Conservation (phyloP, 2,329 filamentous ascomycete genomes). For the Cladophialophora bantiana region DNA sequence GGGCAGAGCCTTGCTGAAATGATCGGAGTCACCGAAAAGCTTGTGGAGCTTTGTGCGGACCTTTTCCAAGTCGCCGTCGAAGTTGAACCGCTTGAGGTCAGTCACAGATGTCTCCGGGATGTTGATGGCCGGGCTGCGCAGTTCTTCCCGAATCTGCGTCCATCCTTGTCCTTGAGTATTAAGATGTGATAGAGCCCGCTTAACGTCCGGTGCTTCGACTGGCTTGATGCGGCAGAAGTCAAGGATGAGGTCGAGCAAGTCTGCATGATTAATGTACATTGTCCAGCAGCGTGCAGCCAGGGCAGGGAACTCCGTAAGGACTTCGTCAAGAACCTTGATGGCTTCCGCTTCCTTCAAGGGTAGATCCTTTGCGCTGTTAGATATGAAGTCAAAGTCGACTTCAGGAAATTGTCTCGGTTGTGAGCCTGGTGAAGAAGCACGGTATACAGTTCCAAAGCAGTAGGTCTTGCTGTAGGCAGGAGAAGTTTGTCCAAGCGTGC, state of each 20-base stretch:
- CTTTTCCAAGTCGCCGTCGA: constrained; percentile 63
- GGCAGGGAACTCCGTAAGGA: constrained; percentile 79
- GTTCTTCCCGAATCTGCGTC: constrained; percentile 30
- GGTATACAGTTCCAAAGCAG: constrained; percentile 86
- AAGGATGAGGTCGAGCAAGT: constrained; percentile 85
- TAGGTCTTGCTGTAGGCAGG: constrained; percentile 74
- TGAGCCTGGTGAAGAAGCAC: constrained; percentile 72
- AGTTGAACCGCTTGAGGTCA: constrained; percentile 89
- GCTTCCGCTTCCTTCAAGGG: constrained; percentile 92
- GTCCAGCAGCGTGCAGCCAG: constrained; percentile 77
- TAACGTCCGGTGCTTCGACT: constrained; percentile 72
- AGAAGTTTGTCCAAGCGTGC: constrained; percentile 76
- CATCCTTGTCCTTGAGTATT: constrained; percentile 63
- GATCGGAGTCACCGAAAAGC: constrained; percentile 63
- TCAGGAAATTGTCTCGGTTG: constrained; percentile 85
- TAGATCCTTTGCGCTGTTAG: constrained; percentile 78
- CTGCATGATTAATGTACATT: constrained; percentile 88
- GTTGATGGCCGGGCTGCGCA: constrained; percentile 60
- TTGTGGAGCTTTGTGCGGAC: constrained; percentile 36
- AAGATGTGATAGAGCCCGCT: constrained; percentile 84
- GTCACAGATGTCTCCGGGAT: constrained; percentile 89
- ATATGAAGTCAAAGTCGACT: constrained; percentile 96
- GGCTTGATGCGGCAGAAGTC: constrained; percentile 82
- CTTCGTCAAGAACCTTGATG: constrained; percentile 92
- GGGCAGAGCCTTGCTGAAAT: constrained; percentile 58